A percentile compares a stretch with the other conserved stretches of the same genome.
Conservation (phyloP, 441 rosid species). For the Viola pubescens region DNA sequence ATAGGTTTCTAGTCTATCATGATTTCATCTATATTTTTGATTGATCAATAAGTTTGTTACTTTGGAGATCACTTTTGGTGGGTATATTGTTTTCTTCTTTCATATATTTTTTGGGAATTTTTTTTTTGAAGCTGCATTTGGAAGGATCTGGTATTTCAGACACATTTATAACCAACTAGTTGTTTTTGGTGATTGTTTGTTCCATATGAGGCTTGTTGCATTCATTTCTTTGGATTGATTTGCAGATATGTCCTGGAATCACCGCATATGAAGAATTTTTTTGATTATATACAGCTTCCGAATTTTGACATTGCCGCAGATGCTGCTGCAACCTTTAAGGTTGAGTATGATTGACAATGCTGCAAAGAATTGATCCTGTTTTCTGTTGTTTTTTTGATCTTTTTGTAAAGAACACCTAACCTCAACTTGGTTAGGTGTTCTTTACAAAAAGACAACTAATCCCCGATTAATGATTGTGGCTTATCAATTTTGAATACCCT, state of each 20-base stretch:
- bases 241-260: constrained; percentile 86
- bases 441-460: not conserved
- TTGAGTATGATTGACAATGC: constrained; percentile 17
- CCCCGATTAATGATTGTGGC: not conserved
- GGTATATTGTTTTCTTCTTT: not conserved
- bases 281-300: constrained; percentile 86
- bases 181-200: not conserved
- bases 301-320: constrained; percentile 98
- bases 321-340: constrained; percentile 99
- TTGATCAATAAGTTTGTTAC: no score
- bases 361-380: constrained; percentile 2
- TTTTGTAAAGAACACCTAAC: not conserved
- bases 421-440: no score
- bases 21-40: no score
- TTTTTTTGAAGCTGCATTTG: not conserved
- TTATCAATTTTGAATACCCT: no score
- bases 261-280: constrained; percentile 73
- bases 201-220: not conserved
- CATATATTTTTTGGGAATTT: not conserved
- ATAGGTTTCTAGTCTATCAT: no score
- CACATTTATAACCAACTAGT: no score
- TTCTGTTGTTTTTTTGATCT: not conserved
- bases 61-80: no score
- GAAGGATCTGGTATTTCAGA: no score
- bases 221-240: constrained; percentile 14